Percentiles rank a stretch among this genome's conserved stretches.
Conservation (phyloP, 83 land plant genomes). For the Diphasiastrum complanatum region DNA sequence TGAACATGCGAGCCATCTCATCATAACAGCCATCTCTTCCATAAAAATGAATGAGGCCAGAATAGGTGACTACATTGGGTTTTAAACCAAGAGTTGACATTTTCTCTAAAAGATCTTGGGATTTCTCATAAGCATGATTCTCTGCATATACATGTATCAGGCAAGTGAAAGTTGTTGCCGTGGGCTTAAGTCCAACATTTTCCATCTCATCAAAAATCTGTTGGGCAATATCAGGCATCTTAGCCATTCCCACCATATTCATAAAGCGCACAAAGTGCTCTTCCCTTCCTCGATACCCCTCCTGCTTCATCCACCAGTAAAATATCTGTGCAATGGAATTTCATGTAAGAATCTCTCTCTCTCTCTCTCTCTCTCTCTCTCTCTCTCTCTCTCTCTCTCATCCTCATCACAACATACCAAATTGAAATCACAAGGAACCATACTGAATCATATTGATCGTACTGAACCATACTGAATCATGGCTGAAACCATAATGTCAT, state of each 20-base stretch:
- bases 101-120: conserved; percentile 41
- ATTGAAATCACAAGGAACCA: neutral
- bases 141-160: conserved; percentile 60
- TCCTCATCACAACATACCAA: neutral
- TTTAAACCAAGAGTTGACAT: conserved; percentile 36
- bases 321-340: conserved; percentile 12
- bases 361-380: neutral
- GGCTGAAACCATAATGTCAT: too few species aligned
- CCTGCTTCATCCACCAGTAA: conserved; percentile 33
- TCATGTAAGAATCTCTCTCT: neutral
- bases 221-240: conserved; percentile 35
- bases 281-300: conserved; percentile 22
- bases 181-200: conserved; percentile 32
- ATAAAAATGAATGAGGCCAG: conserved; percentile 4
- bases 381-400: neutral
- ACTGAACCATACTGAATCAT: too few species aligned
- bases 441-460: too few species aligned
- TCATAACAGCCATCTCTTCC: conserved; percentile 45
- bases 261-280: conserved; percentile 26
- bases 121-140: too few species aligned
- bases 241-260: conserved; percentile 26
- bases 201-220: conserved; percentile 42
- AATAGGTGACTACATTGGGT: conserved; percentile 14
- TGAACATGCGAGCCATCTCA: conserved; percentile 39
- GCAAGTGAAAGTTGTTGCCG: neutral